These are phyloP conservation scores for Neobulgaria alba DNA, from an alignment of 2,329 filamentous ascomycete species.

Conservation along the genomic window DNA sequence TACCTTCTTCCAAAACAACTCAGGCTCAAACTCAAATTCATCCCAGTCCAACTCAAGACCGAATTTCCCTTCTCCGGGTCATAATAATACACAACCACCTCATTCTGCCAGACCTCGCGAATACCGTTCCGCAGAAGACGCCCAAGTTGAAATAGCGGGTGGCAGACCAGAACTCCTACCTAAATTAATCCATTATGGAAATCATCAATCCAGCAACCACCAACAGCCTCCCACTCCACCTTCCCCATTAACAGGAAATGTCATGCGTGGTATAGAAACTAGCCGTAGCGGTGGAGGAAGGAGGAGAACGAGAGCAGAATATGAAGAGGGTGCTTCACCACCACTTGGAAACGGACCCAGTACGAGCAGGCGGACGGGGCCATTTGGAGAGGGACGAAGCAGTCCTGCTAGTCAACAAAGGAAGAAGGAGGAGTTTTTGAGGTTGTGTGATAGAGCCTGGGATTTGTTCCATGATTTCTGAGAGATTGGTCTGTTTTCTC, in stretches of 20 bases:
- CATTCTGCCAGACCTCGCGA: constrained; percentile 62
- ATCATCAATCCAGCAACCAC: constrained; percentile 30
- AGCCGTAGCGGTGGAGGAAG: constrained; percentile 51
- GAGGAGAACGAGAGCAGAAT: constrained; percentile 77
- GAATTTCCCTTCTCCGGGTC: constrained; percentile 69
- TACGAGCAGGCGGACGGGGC: constrained; percentile 47
- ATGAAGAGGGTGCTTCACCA: constrained; percentile 84
- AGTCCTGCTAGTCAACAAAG: constrained; percentile 72
- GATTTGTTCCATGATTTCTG: constrained; percentile 96
- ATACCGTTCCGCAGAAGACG: constrained; percentile 93
- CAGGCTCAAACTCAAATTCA: constrained; percentile 41
- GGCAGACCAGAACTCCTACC: constrained; percentile 89
- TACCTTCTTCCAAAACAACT: constrained; percentile 19
- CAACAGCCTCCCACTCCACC: constrained; percentile 85
- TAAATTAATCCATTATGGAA: constrained; percentile 90
- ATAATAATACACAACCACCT: constrained; percentile 48
- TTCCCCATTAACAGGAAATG: constrained; percentile 36
- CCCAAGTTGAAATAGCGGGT: constrained; percentile 79
- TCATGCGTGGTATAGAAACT: constrained; percentile 22
- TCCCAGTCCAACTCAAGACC: constrained; percentile 56
- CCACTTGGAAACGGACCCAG: constrained; percentile 70
- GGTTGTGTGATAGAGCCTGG: constrained; percentile 83
- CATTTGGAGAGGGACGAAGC: constrained; percentile 74
- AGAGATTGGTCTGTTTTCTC: too few species aligned
- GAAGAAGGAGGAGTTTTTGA: constrained; percentile 90